Evolutionary conservation across 345 rosid genomes (phyloP).

Genomic region (Hibiscus syriacus): DNA sequence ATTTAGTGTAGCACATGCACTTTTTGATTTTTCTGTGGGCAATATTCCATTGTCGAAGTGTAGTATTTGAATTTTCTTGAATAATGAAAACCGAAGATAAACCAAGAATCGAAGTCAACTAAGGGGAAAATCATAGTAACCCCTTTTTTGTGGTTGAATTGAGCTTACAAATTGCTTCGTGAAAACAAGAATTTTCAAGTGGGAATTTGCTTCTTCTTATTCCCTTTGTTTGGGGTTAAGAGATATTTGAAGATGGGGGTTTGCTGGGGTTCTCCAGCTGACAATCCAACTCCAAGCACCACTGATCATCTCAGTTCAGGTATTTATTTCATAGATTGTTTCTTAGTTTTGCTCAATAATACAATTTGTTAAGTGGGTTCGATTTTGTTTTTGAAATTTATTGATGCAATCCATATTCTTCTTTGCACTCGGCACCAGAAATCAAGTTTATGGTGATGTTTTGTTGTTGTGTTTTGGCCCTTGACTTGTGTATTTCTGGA

Average conservation of each 20-base stretch:
- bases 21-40: background rate
- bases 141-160: background rate
- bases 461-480: background rate
- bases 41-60: background rate
- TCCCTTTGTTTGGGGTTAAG: background rate
- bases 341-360: no score
- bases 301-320: slow-evolving; percentile 58
- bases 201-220: background rate
- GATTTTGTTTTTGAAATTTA: slow-evolving; percentile 4
- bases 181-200: background rate
- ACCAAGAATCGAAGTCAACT: background rate
- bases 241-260: slow-evolving; percentile 22
- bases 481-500: background rate
- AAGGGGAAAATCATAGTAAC: background rate
- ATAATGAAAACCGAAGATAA: background rate
- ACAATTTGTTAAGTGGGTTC: background rate
- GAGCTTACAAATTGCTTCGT: background rate
- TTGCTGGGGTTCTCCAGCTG: no score
- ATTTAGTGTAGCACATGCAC: background rate
- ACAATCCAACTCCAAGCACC: slow-evolving; percentile 38
- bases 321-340: slow-evolving; percentile 10
- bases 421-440: slow-evolving; percentile 11
- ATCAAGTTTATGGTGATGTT: background rate
- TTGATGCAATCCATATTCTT: background rate
- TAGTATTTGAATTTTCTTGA: background rate